phyloP scores from a whole-genome alignment of 2,329 filamentous ascomycete genomes.

The Epichloe typhina region DNA sequence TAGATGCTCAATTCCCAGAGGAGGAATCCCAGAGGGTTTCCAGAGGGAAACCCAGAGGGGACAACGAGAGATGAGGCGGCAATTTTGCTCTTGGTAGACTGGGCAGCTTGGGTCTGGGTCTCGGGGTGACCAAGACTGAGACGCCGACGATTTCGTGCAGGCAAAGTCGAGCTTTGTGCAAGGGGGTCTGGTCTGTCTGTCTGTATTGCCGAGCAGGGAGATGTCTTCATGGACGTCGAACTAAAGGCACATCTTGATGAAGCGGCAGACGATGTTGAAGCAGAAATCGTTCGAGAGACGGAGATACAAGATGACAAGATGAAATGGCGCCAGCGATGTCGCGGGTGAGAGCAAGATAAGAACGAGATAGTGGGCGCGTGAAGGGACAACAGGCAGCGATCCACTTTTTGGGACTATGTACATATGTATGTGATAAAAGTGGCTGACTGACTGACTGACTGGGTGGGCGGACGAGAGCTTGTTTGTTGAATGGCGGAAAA shows the following conservation, averaged over 20 bases:
- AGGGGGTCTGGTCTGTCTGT: neutral
- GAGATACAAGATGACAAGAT: neutral
- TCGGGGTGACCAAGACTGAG: constrained; percentile 7
- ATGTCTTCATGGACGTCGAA: neutral
- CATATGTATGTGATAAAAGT: no score
- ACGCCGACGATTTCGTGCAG: neutral
- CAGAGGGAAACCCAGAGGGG: no score
- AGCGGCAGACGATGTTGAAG: neutral
- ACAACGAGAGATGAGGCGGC: neutral
- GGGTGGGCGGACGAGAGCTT: neutral
- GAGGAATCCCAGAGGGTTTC: no score
- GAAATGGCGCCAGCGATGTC: neutral
- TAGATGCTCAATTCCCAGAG: neutral
- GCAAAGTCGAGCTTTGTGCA: neutral
- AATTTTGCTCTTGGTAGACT: neutral
- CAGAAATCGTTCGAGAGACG: neutral
- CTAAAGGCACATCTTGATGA: neutral
- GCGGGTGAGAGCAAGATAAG: constrained; percentile 1
- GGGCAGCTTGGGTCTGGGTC: neutral
- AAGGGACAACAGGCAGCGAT: neutral
- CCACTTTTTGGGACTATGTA: neutral
- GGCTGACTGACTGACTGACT: no score
- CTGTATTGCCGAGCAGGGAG: neutral
- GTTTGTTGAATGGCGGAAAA: neutral
- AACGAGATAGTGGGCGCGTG: neutral